Conservation (phyloP, 148 eudicot genomes). For the Linanthus parryae region DNA sequence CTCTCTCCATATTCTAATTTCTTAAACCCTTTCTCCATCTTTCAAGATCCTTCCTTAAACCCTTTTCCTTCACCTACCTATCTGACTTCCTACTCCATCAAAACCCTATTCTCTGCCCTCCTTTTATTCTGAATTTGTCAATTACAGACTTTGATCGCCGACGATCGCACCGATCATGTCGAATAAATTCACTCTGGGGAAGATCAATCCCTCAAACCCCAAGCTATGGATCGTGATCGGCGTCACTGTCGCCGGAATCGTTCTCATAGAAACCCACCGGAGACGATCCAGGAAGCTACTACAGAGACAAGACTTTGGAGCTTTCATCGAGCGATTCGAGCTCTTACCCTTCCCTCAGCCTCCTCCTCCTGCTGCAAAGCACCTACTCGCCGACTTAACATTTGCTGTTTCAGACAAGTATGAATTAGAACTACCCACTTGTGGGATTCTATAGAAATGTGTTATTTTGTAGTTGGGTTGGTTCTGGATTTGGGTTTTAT, state of each 20-base stretch:
- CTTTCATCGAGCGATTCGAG: constrained; percentile 62
- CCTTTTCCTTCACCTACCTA: no score
- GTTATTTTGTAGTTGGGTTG: no score
- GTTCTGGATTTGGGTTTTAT: no score
- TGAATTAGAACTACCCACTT: no score
- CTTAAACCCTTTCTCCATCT: no score
- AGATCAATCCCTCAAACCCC: constrained; percentile 39
- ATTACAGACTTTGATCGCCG: no score
- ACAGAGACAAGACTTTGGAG: constrained; percentile 54
- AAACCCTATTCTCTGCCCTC: no score
- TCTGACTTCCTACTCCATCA: no score
- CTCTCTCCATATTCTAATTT: no score
- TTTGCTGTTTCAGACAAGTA: constrained; percentile 59
- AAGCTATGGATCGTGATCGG: constrained; percentile 72
- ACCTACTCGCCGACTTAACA: constrained; percentile 39
- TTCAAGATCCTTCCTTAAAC: no score
- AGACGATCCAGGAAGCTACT: constrained; percentile 28
- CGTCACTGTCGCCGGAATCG: constrained; percentile 54
- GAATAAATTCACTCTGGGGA: constrained; percentile 15
- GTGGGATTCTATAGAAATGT: no score
- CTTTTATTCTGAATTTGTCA: no score
- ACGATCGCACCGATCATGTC: constrained; percentile 15
- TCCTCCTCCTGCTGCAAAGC: constrained; percentile 81
- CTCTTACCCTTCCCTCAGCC: constrained; percentile 71
- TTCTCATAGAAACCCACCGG: constrained; percentile 40